Evolutionary conservation across 2,329 filamentous ascomycete species (phyloP).

Genomic region (Penicillium sp.): DNA sequence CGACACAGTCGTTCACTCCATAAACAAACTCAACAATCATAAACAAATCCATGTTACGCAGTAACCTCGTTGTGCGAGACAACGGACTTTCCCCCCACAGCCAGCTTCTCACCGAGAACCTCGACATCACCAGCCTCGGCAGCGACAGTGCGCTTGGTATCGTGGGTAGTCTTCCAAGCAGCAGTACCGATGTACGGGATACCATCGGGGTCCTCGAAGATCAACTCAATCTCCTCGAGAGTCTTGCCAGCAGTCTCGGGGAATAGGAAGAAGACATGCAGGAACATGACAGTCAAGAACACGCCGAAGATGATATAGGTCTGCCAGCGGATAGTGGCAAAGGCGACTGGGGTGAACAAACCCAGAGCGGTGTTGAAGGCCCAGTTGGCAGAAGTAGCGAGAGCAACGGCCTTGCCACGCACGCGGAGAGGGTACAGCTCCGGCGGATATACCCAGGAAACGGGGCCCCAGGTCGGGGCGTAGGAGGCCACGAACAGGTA

Average conservation of each 20-base stretch:
- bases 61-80: slow-evolving; percentile 11
- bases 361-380: slow-evolving; percentile 47
- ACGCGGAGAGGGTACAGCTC: slow-evolving; percentile 50
- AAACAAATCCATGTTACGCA: neutral
- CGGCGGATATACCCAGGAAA: slow-evolving; percentile 53
- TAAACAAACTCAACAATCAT: neutral
- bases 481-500: slow-evolving; percentile 60
- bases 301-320: slow-evolving; percentile 37
- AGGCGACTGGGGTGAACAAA: slow-evolving; percentile 44
- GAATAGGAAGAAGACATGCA: slow-evolving; percentile 31
- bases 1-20: neutral
- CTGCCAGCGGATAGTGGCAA: slow-evolving; percentile 16
- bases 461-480: slow-evolving; percentile 58
- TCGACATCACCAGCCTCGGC: slow-evolving; percentile 30
- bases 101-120: slow-evolving; percentile 26
- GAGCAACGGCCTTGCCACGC: slow-evolving; percentile 56
- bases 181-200: slow-evolving; percentile 35
- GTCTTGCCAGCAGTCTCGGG: slow-evolving; percentile 53
- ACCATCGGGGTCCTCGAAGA: slow-evolving; percentile 51
- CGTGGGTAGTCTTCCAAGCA: slow-evolving; percentile 37
- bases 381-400: slow-evolving; percentile 58
- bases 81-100: slow-evolving; percentile 10
- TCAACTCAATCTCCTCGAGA: slow-evolving; percentile 68
- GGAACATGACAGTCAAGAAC: slow-evolving; percentile 42
- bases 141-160: slow-evolving; percentile 25